Evolutionary conservation across 2,329 filamentous ascomycete species (phyloP), one percentile per base, ranked within the genome.

Genomic region (Aspergillus brunneoviolaceus): DNA sequence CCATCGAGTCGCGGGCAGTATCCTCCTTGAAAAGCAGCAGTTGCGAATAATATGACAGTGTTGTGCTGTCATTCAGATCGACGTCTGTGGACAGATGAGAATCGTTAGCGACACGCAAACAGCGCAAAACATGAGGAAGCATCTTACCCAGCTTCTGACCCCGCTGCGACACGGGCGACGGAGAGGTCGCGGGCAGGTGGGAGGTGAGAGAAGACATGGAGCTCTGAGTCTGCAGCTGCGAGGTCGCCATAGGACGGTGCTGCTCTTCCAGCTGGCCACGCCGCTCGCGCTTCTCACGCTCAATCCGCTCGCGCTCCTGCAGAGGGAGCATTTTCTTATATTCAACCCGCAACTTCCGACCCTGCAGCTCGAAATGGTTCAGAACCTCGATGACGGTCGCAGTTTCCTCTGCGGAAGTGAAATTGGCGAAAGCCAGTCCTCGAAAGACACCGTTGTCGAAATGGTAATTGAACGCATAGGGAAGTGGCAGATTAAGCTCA

Each of bases 271-370:
- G 84, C 77, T 99, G 95, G 52, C 95, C 95, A 55, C 95, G 88
- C 68, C 95, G 90, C 80, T 98, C 94, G 60, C 95, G 86, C 86
- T 98, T 99, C 78, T 98, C 95, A 5, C 95, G 86, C 77, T 99
- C 95, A 67, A 99, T 98, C 47, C 95, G 87, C 77, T 99, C 95
- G 55, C 95, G 87, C 77, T 98, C 95, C 33, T 93, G 91, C 65
- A 96, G 86, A 0, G 95, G 95, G 5, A 99, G 85, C 95, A 99
- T 98, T 81, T 98, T 98, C 84, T 99, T 99, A 81, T 98, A 99
- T 77, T 99, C 95, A 27, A 99, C 95, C 52, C 95, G 86, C 67
- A 99, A 81, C 79, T 98, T 98, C 62, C 95, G 86, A 50, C 95
- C 95, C 73, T 96, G 92, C 9, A 99, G 86, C 72, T 98, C 95